Conservation (phyloP, 2,329 filamentous ascomycete species). For the Trichoderma sp. region DNA sequence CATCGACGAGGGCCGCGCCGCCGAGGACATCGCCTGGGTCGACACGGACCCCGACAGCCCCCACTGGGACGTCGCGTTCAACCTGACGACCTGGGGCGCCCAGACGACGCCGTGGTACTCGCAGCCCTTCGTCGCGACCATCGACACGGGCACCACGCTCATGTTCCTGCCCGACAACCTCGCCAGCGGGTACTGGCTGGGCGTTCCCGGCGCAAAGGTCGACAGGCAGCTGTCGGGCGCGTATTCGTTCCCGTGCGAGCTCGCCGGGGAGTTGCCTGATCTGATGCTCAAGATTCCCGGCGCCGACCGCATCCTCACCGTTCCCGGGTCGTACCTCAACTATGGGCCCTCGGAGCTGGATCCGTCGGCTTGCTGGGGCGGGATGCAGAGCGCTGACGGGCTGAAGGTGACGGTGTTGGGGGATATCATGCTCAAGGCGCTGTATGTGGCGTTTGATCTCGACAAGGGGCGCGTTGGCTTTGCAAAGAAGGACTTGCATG, state of each 20-base stretch:
- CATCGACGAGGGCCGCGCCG: conserved; percentile 46
- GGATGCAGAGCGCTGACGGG: conserved; percentile 63
- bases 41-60: conserved; percentile 38
- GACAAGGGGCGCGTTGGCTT: conserved; percentile 46
- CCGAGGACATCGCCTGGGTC: conserved; percentile 49
- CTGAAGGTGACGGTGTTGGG: conserved; percentile 68
- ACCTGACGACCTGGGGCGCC: conserved; percentile 46
- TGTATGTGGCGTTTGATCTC: conserved; percentile 72
- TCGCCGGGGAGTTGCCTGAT: conserved; percentile 57
- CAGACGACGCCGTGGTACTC: conserved; percentile 56
- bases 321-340: conserved; percentile 59
- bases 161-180: conserved; percentile 61
- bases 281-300: conserved; percentile 57
- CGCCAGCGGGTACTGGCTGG: conserved; percentile 65
- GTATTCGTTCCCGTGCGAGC: conserved; percentile 61
- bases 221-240: conserved; percentile 48
- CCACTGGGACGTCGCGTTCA: conserved; percentile 53
- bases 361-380: conserved; percentile 68
- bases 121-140: conserved; percentile 56
- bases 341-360: conserved; percentile 55
- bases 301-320: conserved; percentile 52
- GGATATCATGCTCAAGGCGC: conserved; percentile 76
- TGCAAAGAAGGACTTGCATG: conserved; percentile 47
- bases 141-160: conserved; percentile 70
- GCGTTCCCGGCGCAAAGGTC: conserved; percentile 56